Conservation (phyloP, 2,329 filamentous ascomycete genomes). For the Talaromyces funiculosus region DNA sequence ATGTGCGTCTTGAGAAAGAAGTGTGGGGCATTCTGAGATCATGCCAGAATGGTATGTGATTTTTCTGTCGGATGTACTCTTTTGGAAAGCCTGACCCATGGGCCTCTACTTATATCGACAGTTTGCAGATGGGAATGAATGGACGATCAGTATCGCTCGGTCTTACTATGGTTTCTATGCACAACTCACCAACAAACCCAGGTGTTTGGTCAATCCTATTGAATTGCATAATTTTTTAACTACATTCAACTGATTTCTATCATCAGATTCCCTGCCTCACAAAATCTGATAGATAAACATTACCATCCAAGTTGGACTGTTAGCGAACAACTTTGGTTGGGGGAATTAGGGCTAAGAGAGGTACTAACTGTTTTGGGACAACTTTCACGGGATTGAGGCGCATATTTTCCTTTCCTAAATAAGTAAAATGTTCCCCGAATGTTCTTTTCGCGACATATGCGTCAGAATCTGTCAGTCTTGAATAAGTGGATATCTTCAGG, state of each 20-base stretch:
- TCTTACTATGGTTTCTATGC: neutral
- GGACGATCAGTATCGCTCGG: neutral
- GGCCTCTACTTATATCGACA: no score
- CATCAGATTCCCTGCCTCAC: neutral
- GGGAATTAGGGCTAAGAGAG: conserved; percentile 1
- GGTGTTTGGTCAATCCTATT: neutral
- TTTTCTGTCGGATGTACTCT: neutral
- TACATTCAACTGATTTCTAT: neutral
- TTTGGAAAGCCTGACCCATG: neutral
- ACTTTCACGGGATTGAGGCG: neutral
- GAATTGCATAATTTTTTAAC: neutral
- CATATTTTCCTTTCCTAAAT: conserved; percentile 10
- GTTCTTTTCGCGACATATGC: neutral
- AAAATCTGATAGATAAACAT: neutral
- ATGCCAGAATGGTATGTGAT: neutral
- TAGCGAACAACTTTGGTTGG: neutral
- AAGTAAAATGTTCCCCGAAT: conserved; percentile 13
- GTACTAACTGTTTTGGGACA: conserved; percentile 8
- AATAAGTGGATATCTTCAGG: neutral
- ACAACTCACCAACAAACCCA: neutral
- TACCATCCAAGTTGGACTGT: neutral
- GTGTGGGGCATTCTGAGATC: neutral
- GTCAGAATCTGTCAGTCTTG: neutral
- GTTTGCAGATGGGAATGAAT: neutral
- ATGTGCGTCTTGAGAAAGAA: neutral